Evolutionary conservation across 306 rosid genomes (phyloP).

Genomic region (Cucurbita pepo): DNA sequence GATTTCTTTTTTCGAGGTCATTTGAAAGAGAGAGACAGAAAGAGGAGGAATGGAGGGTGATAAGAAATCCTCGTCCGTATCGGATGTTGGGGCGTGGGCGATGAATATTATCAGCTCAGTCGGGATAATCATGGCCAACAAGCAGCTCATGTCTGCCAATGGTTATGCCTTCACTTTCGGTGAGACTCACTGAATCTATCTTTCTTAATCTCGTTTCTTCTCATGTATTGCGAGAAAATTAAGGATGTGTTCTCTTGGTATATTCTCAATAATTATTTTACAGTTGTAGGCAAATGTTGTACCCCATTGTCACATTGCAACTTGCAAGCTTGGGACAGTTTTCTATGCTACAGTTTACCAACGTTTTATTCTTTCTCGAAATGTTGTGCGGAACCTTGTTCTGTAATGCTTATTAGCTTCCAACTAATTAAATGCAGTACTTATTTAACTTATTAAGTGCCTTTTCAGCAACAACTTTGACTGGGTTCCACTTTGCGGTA

Average conservation of each 20-base stretch:
- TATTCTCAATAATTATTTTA: neutral
- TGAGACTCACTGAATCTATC: slow-evolving; percentile 13
- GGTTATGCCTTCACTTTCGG: slow-evolving; percentile 75
- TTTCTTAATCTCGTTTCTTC: neutral
- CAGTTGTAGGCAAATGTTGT: neutral
- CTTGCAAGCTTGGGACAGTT: neutral
- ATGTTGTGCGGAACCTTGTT: neutral
- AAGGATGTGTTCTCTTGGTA: neutral
- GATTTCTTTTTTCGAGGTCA: too few species aligned
- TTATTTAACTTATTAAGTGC: neutral
- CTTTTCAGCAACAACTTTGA: slow-evolving; percentile 68
- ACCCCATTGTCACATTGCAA: neutral
- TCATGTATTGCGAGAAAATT: neutral
- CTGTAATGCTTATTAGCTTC: neutral
- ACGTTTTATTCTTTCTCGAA: neutral
- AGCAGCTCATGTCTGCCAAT: slow-evolving; percentile 67
- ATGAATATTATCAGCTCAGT: slow-evolving; percentile 84
- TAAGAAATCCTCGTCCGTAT: slow-evolving; percentile 50
- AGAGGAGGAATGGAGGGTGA: slow-evolving; percentile 36
- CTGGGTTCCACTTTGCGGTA: slow-evolving; percentile 87
- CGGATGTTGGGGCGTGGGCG: slow-evolving; percentile 82
- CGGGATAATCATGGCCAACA: slow-evolving; percentile 83
- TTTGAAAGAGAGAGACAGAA: neutral
- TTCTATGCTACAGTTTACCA: neutral
- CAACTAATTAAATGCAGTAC: neutral